Percentiles rank a stretch among this genome's conserved stretches.
Evolutionary conservation across 495 filamentous ascomycete genomes (phyloP).

Genomic region (Talaromyces stipitatus): DNA sequence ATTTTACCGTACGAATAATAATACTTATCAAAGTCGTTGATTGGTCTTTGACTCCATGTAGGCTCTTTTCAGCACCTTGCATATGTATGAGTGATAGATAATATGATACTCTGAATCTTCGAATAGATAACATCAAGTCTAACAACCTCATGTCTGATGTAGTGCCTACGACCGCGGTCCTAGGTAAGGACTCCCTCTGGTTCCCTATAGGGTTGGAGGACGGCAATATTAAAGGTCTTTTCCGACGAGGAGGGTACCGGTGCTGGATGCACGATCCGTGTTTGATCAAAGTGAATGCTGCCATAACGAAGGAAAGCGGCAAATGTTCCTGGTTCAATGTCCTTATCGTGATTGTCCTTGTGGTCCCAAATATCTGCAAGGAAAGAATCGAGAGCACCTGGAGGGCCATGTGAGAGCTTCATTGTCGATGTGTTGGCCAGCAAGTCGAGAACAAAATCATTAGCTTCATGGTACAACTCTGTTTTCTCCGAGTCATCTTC

Average conservation of each 20-base stretch:
- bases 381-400: not conserved
- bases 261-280: not conserved
- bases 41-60: no score
- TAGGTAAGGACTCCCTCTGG: not conserved
- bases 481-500: not conserved
- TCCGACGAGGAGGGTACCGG: not conserved
- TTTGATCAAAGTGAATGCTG: constrained; percentile 7
- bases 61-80: no score
- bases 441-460: not conserved
- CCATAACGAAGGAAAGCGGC: constrained; percentile 10
- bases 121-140: no score
- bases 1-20: no score
- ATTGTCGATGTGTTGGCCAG: not conserved
- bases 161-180: no score
- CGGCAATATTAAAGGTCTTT: not conserved
- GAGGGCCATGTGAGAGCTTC: not conserved
- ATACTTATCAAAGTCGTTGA: no score
- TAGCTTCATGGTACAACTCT: not conserved
- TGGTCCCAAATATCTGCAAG: not conserved
- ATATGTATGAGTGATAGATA: no score
- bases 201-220: not conserved
- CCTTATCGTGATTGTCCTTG: constrained; percentile 1
- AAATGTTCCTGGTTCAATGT: constrained; percentile 8
- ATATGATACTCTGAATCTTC: no score
- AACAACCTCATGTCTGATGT: no score